phyloP scores from a whole-genome alignment of 208 protist genomes.

The Acanthamoeba healyi region DNA sequence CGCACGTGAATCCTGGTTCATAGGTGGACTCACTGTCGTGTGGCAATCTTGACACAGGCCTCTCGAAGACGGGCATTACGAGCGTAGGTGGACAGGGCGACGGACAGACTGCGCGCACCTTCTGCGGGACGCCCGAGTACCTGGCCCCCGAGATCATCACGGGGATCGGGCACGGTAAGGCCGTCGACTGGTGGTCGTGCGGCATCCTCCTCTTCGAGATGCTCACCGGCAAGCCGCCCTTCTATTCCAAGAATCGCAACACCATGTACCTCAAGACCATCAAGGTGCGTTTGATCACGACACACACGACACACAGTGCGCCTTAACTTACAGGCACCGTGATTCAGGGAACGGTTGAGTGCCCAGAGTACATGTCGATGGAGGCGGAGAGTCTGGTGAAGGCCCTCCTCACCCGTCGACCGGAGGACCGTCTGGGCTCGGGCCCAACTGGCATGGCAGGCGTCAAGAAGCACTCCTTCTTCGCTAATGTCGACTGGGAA shows the following conservation, averaged over 20 bases:
- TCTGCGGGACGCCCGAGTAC: slow-evolving; percentile 89
- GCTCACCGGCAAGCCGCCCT: slow-evolving; percentile 92
- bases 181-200: slow-evolving; percentile 97
- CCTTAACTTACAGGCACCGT: too few relatives aligned
- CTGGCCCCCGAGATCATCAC: slow-evolving; percentile 95
- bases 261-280: slow-evolving; percentile 73
- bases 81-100: slow-evolving; percentile 73
- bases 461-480: slow-evolving; percentile 81
- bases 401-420: slow-evolving; percentile 79
- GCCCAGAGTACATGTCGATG: slow-evolving; percentile 80
- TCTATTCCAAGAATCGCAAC: slow-evolving; percentile 92
- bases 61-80: slow-evolving; percentile 83
- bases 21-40: background rate
- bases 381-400: slow-evolving; percentile 62
- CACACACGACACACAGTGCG: background rate
- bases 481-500: slow-evolving; percentile 65
- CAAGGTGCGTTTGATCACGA: slow-evolving; percentile 28
- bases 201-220: slow-evolving; percentile 96
- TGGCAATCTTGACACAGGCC: slow-evolving; percentile 15
- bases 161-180: slow-evolving; percentile 95
- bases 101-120: slow-evolving; percentile 79
- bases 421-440: slow-evolving; percentile 77
- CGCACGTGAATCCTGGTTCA: background rate
- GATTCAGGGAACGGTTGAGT: slow-evolving; percentile 70
- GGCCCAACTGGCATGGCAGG: slow-evolving; percentile 69